A percentile compares a stretch with the other conserved stretches of the same genome.
phyloP scores from a whole-genome alignment of 768 basidiomycete genomes.

The Pulveroboletus sp. region DNA sequence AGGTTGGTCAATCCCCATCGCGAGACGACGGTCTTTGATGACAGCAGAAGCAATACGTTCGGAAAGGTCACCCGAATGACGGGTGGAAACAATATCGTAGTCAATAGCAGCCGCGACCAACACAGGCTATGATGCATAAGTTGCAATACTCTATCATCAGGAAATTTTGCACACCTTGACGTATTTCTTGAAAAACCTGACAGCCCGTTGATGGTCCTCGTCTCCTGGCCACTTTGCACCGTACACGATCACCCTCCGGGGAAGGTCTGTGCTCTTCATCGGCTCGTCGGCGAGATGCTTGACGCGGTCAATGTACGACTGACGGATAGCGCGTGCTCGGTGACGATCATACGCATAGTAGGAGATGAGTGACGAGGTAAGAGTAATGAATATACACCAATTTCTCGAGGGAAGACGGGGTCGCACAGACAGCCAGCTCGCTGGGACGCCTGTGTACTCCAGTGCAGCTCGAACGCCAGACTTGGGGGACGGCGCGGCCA shows the following conservation, averaged over 20 bases:
- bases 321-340: constrained; percentile 72
- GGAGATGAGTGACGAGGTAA: constrained; percentile 66
- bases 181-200: constrained; percentile 93
- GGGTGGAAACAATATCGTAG: constrained; percentile 78
- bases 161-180: constrained; percentile 69
- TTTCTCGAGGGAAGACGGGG: constrained; percentile 88
- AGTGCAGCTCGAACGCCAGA: constrained; percentile 63
- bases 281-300: constrained; percentile 68
- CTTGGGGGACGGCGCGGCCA: constrained; percentile 20
- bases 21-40: constrained; percentile 61
- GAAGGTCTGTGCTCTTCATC: constrained; percentile 56
- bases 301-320: constrained; percentile 77
- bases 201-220: constrained; percentile 79
- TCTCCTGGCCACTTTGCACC: constrained; percentile 93
- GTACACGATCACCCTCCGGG: constrained; percentile 81
- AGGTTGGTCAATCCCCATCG: constrained; percentile 58
- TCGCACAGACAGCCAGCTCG: constrained; percentile 78
- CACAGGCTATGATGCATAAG: constrained; percentile 59
- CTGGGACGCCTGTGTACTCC: constrained; percentile 61
- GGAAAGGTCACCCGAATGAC: constrained; percentile 83
- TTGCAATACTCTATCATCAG: neutral
- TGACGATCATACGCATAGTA: constrained; percentile 83
- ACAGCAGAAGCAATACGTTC: constrained; percentile 69
- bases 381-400: constrained; percentile 86
- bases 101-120: constrained; percentile 93